Evolutionary conservation across 2,329 filamentous ascomycete species (phyloP).

Genomic region (Hypoxylon sp.): DNA sequence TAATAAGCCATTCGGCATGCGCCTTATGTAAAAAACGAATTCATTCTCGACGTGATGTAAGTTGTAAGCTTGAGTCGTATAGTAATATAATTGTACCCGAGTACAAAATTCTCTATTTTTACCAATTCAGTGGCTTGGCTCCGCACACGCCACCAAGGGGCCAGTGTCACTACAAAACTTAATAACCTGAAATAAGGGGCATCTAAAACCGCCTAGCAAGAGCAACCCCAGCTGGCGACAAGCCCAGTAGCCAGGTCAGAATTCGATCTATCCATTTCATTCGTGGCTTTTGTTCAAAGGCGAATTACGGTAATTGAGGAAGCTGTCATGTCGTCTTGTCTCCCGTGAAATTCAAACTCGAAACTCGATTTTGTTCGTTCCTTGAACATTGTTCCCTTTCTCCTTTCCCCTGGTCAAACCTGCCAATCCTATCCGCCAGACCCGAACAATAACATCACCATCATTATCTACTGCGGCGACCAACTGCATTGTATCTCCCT

Average conservation of each 20-base stretch:
- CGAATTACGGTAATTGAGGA: conserved; percentile 26
- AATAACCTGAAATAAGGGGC: conserved; percentile 43
- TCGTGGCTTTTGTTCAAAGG: conserved; percentile 29
- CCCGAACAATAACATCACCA: conserved; percentile 38
- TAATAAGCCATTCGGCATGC: not conserved
- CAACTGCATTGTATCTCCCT: conserved; percentile 13
- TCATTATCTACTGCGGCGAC: conserved; percentile 31
- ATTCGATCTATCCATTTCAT: conserved; percentile 24
- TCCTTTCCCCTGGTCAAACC: conserved; percentile 14
- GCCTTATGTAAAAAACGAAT: conserved; percentile 1
- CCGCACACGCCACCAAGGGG: conserved; percentile 23
- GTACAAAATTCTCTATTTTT: conserved; percentile 27
- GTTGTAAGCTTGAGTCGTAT: not conserved
- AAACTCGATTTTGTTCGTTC: conserved; percentile 25
- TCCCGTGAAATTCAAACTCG: conserved; percentile 14
- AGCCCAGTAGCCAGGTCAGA: conserved; percentile 9
- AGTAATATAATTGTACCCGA: not conserved
- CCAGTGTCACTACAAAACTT: conserved; percentile 14
- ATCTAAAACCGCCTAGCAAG: conserved; percentile 33
- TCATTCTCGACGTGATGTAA: not conserved
- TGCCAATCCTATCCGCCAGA: conserved; percentile 32
- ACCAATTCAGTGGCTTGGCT: conserved; percentile 20
- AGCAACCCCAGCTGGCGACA: conserved; percentile 24
- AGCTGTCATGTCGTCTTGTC: conserved; percentile 20
- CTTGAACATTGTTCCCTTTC: conserved; percentile 17